phyloP scores from a whole-genome alignment of 1,284 basidiomycete species.

The Fomes fomentarius region DNA sequence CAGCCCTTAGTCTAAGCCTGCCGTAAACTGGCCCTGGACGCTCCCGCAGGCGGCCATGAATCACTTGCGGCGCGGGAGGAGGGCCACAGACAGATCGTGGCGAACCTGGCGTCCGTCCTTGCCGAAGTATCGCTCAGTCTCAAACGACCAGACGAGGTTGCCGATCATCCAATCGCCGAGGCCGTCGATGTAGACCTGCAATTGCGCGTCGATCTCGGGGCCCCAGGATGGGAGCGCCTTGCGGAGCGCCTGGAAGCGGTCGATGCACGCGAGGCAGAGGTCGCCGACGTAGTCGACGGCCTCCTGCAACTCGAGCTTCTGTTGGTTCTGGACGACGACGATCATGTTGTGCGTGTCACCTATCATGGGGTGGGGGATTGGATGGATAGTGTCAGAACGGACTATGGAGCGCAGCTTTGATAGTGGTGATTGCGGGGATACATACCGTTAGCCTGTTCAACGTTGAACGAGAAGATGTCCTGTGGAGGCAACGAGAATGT shows the following conservation, averaged over 20 bases:
- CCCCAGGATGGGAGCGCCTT: slow-evolving; percentile 41
- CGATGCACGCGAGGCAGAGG: slow-evolving; percentile 41
- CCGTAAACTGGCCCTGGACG: too few relatives aligned
- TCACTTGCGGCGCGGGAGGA: slow-evolving; percentile 32
- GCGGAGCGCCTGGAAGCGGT: slow-evolving; percentile 38
- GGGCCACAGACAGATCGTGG: slow-evolving; percentile 36
- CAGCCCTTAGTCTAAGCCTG: too few relatives aligned
- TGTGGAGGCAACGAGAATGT: slow-evolving; percentile 13
- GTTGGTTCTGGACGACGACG: slow-evolving; percentile 38
- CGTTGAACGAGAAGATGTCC: slow-evolving; percentile 50
- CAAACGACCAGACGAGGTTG: slow-evolving; percentile 46
- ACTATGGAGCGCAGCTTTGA: background rate
- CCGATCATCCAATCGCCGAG: slow-evolving; percentile 45
- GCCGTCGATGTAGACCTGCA: slow-evolving; percentile 40
- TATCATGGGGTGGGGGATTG: too few relatives aligned
- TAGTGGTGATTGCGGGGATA: too few relatives aligned
- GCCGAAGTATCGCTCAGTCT: slow-evolving; percentile 46
- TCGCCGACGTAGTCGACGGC: slow-evolving; percentile 45
- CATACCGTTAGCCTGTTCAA: slow-evolving; percentile 42
- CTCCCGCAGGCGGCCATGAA: too few relatives aligned
- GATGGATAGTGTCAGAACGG: too few relatives aligned
- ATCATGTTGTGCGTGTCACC: slow-evolving; percentile 50
- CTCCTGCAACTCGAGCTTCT: slow-evolving; percentile 40
- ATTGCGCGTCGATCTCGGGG: slow-evolving; percentile 37
- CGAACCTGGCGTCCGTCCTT: slow-evolving; percentile 37